phyloP scores from a whole-genome alignment of 2,329 filamentous ascomycete genomes.

The Xylariaceae sp. region DNA sequence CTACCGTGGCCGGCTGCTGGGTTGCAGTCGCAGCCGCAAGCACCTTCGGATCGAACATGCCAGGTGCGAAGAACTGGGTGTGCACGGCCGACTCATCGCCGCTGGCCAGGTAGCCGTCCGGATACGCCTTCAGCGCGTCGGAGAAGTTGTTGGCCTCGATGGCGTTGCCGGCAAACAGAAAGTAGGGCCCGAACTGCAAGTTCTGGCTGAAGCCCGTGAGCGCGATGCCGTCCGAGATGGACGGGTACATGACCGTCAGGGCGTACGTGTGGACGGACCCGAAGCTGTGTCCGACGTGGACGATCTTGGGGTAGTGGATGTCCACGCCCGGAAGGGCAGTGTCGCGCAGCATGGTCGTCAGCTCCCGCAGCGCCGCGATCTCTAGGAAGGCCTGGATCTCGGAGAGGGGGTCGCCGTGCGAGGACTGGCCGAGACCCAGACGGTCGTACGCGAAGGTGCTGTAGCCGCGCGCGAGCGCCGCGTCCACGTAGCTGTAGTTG shows the following conservation, averaged over 20 bases:
- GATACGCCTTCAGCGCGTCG: slow-evolving; percentile 24
- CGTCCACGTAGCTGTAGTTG: slow-evolving; percentile 56
- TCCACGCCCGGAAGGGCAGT: slow-evolving; percentile 32
- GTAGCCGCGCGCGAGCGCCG: slow-evolving; percentile 47
- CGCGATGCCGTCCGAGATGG: slow-evolving; percentile 48
- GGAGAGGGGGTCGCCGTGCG: slow-evolving; percentile 50
- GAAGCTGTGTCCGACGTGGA: slow-evolving; percentile 59
- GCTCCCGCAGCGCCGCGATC: slow-evolving; percentile 45
- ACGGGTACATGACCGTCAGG: slow-evolving; percentile 43
- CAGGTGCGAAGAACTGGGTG: slow-evolving; percentile 44
- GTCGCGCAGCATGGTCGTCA: slow-evolving; percentile 42
- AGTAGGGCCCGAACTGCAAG: slow-evolving; percentile 33
- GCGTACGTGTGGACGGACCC: slow-evolving; percentile 52
- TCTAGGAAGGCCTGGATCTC: slow-evolving; percentile 53
- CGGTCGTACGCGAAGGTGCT: slow-evolving; percentile 56
- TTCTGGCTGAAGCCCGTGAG: slow-evolving; percentile 53
- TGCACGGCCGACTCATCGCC: slow-evolving; percentile 42
- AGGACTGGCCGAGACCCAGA: slow-evolving; percentile 51
- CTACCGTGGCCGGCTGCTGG: slow-evolving; percentile 50
- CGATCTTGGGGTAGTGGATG: slow-evolving; percentile 34
- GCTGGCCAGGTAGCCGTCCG: slow-evolving; percentile 46
- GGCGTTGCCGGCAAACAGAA: slow-evolving; percentile 39
- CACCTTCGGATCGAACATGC: slow-evolving; percentile 47
- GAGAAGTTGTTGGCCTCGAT: slow-evolving; percentile 31
- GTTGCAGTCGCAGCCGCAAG: slow-evolving; percentile 36